phyloP scores from a whole-genome alignment of 768 basidiomycete species.

The Panellus pusillus region DNA sequence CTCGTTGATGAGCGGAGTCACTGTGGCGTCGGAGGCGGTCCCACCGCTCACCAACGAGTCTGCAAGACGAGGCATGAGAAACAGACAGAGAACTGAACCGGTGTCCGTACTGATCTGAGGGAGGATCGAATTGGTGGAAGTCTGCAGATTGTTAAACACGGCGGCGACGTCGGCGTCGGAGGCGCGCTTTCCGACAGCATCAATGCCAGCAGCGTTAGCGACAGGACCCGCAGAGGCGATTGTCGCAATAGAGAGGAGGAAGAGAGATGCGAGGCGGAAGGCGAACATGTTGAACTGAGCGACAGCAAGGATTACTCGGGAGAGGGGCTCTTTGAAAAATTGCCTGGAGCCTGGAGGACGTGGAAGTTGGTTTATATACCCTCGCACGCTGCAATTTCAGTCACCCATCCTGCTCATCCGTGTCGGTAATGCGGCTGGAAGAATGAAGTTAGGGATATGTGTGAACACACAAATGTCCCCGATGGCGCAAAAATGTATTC shows the following conservation, averaged over 20 bases:
- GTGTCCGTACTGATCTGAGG: slow-evolving; percentile 21
- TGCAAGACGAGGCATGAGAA: not conserved
- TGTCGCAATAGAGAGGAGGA: not conserved
- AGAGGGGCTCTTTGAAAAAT: no score
- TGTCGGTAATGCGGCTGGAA: no score
- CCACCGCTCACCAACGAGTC: slow-evolving; percentile 12
- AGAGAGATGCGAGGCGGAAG: not conserved
- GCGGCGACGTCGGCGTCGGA: slow-evolving; percentile 19
- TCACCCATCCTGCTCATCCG: no score
- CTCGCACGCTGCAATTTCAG: no score
- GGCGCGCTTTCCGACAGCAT: not conserved
- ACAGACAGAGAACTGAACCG: not conserved
- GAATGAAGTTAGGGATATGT: no score
- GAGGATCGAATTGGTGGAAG: slow-evolving; percentile 19
- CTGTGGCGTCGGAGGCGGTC: slow-evolving; percentile 14
- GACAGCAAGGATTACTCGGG: no score
- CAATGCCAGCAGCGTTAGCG: not conserved
- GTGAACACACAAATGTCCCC: no score
- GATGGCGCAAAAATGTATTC: no score
- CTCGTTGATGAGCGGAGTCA: slow-evolving; percentile 21
- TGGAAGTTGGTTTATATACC: no score
- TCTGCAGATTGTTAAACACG: slow-evolving; percentile 20
- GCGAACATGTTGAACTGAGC: slow-evolving; percentile 1
- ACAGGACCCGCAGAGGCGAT: slow-evolving; percentile 5
- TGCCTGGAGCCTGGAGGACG: no score